Conservation (phyloP, 768 basidiomycete species). For the Favolaschia claudopus region DNA sequence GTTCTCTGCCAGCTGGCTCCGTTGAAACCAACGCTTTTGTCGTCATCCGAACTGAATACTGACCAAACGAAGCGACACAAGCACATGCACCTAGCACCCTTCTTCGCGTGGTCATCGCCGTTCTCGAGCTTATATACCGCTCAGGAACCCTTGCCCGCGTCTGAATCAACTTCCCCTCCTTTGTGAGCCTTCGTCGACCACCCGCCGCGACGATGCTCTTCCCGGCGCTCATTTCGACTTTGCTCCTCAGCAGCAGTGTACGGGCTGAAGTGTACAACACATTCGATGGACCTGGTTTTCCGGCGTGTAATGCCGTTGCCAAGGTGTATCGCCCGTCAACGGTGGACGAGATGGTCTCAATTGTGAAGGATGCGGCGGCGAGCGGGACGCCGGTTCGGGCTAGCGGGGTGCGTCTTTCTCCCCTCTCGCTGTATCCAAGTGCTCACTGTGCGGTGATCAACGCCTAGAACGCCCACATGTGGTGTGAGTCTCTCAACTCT, state of each 20-base stretch:
- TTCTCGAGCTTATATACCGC: slow-evolving; percentile 12
- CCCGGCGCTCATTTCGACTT: not conserved
- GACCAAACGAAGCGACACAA: too few species aligned
- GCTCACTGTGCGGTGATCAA: not conserved
- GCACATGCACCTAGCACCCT: slow-evolving; percentile 35
- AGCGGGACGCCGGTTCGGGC: slow-evolving; percentile 40
- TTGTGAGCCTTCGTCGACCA: not conserved
- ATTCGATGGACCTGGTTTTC: slow-evolving; percentile 44
- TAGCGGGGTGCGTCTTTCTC: slow-evolving; percentile 38
- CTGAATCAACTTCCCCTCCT: not conserved
- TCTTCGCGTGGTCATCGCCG: slow-evolving; percentile 14
- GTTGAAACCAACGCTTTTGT: too few species aligned
- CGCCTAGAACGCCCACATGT: slow-evolving; percentile 46
- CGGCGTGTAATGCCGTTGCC: slow-evolving; percentile 41
- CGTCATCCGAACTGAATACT: too few species aligned
- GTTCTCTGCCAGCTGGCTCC: too few species aligned
- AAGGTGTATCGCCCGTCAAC: slow-evolving; percentile 41
- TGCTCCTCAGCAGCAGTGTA: not conserved
- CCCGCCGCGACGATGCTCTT: not conserved
- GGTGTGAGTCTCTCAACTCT: slow-evolving; percentile 37
- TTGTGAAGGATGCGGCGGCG: slow-evolving; percentile 41
- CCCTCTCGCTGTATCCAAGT: not conserved
- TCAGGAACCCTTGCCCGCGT: not conserved
- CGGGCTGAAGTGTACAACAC: slow-evolving; percentile 42
- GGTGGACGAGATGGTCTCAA: slow-evolving; percentile 39